These are phyloP conservation scores for Colletotrichum eleusines DNA, from an alignment of 2,329 filamentous ascomycete species.

Conservation along the genomic window DNA sequence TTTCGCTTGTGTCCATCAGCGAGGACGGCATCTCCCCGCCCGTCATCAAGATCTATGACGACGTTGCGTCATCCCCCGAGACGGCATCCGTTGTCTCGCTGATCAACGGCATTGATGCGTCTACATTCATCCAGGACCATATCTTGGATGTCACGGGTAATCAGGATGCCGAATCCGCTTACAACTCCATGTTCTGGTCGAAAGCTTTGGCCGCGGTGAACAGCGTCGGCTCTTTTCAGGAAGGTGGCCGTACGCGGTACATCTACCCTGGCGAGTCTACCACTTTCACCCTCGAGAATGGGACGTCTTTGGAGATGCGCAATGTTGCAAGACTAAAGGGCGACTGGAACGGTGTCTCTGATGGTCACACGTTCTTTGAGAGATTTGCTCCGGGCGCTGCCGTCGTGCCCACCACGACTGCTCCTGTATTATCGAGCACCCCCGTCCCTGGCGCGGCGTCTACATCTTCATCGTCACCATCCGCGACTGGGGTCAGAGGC, in stretches of 20 bases:
- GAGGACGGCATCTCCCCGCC: slow-evolving; percentile 50
- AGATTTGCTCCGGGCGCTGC: slow-evolving; percentile 46
- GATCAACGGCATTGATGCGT: slow-evolving; percentile 46
- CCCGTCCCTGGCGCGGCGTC: too few species aligned
- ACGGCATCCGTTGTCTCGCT: slow-evolving; percentile 42
- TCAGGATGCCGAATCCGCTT: slow-evolving; percentile 48
- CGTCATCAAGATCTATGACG: slow-evolving; percentile 61
- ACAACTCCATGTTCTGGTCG: slow-evolving; percentile 55
- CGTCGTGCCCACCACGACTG: too few species aligned
- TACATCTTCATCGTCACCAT: too few species aligned
- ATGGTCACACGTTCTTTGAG: slow-evolving; percentile 50
- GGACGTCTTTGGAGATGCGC: slow-evolving; percentile 46
- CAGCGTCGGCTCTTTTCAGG: slow-evolving; percentile 47
- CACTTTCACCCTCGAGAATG: slow-evolving; percentile 53
- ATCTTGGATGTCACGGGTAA: slow-evolving; percentile 40
- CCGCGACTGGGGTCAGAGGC: not conserved
- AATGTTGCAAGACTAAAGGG: slow-evolving; percentile 49
- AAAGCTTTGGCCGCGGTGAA: slow-evolving; percentile 42
- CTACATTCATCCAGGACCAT: slow-evolving; percentile 43
- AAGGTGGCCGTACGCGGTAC: slow-evolving; percentile 46
- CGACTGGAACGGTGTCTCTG: slow-evolving; percentile 47
- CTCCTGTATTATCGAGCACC: too few species aligned
- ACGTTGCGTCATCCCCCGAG: slow-evolving; percentile 47
- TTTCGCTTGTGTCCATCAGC: slow-evolving; percentile 56
- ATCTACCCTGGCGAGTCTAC: slow-evolving; percentile 50